These are phyloP conservation scores for Talaromyces trachyspermus DNA, from an alignment of 495 filamentous ascomycete genomes.

Conservation along the genomic window DNA sequence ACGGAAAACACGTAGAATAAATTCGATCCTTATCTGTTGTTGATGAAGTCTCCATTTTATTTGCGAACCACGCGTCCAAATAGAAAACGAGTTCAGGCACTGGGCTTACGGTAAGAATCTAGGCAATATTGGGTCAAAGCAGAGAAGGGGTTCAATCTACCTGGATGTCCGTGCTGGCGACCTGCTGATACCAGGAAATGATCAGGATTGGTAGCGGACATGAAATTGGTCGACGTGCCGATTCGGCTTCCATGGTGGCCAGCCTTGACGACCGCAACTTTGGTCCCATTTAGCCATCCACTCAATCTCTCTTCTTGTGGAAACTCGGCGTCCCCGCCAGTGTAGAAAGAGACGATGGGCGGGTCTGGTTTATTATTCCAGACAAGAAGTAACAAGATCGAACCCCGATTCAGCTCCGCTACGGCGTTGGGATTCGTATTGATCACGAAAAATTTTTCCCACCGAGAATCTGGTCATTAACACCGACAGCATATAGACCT, in stretches of 20 bases:
- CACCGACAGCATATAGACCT: background rate
- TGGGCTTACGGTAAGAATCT: no score
- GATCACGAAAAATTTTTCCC: background rate
- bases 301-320: background rate
- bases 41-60: background rate
- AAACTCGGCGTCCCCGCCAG: background rate
- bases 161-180: background rate
- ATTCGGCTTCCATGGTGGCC: background rate
- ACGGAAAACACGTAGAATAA: background rate
- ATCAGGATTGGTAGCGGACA: background rate
- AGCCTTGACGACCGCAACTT: background rate
- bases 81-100: background rate
- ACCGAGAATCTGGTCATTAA: background rate
- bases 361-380: background rate
- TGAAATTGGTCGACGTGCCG: background rate
- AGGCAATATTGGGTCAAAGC: background rate
- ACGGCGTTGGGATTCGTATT: background rate
- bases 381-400: background rate
- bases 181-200: background rate
- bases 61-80: background rate
- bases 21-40: background rate
- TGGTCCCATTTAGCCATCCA: background rate
- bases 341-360: background rate
- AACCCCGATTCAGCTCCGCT: background rate
- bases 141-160: background rate